Base-by-base conservation (phyloP, 2,329 filamentous ascomycete species). In the Pseudogymnoascus sp. region DNA sequence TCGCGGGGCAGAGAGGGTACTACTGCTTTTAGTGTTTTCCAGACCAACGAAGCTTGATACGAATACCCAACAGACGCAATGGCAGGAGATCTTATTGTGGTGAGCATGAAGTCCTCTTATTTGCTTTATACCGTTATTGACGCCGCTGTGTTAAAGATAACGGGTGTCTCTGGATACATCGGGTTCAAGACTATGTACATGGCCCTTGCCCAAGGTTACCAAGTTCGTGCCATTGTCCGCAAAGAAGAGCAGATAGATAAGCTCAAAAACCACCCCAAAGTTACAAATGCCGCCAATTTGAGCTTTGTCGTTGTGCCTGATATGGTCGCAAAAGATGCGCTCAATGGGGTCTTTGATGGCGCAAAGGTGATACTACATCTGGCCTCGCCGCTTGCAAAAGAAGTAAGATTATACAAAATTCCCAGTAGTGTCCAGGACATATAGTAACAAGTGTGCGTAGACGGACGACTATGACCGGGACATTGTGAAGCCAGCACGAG, bases 121-220 rank as follows among this genome's bases (percentile, higher is more conserved):
- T 17, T 11, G 5, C 13, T 33, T n/a, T 1, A 7, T 10, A 6
- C 8, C 3, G n/a, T 15, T 9, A 10, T 17, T 54, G 26, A 54
- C 26, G 5, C 8, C n/a, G 5, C 2, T 33, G 26, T 17, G 13
- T 11, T 60, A 61, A 36, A 62, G 44, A 64, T 69, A n/a, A 69
- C 66, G 1, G 67, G 67, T 15, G 66, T 59, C 6, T 63, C 67
- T 5, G 66, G 67, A 8, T 63, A 63, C 54, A 61, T 69, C 9
- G 66, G 67, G 7, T 66, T 66, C 26, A 54, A 54, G 26, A 54
- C 44, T n/a, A 54, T 54, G 44, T 11, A 54, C n/a, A 59, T 59
- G 37, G 57, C 57, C 15, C 37, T 59, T 36, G 57, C 33, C 17
- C 33, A 29, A 40, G 57, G 57, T 8, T 59, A 59, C 33, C 33